Evolutionary conservation across 2,329 filamentous ascomycete species (phyloP).

Genomic region (Fusarium sarcochroum): DNA sequence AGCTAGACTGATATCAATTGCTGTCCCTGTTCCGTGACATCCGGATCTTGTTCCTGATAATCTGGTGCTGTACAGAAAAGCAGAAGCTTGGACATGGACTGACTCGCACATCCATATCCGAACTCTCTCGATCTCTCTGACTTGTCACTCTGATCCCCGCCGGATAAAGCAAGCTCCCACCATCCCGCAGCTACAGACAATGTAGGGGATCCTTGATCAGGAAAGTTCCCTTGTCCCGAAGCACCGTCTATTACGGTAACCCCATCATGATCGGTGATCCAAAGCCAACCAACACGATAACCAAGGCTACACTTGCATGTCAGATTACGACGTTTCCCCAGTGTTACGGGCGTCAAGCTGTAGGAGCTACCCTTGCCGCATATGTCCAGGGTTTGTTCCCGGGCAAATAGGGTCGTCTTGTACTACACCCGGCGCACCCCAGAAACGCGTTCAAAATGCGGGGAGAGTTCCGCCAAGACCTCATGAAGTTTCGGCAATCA

Average conservation of each 20-base stretch:
- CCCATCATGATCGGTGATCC: not conserved
- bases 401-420: conserved; percentile 31
- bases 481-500: conserved; percentile 21
- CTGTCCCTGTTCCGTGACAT: conserved; percentile 6
- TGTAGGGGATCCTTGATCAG: conserved; percentile 16
- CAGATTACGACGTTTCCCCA: conserved; percentile 38
- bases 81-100: not conserved
- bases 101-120: conserved; percentile 20
- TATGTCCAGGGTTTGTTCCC: conserved; percentile 13
- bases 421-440: conserved; percentile 31
- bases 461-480: conserved; percentile 29
- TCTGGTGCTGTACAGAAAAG: not conserved
- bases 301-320: conserved; percentile 30
- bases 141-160: conserved; percentile 25
- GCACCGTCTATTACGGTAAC: not conserved
- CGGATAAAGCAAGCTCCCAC: conserved; percentile 37
- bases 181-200: conserved; percentile 12
- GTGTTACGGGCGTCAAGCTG: conserved; percentile 29
- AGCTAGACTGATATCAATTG: not conserved
- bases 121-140: not conserved
- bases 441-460: conserved; percentile 34
- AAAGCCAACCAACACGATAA: conserved; percentile 16
- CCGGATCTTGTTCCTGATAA: not conserved
- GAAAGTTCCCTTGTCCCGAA: conserved; percentile 43
- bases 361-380: conserved; percentile 14